Conservation (phyloP, 257 asterid species). For the Oldenlandia corymbosa region DNA sequence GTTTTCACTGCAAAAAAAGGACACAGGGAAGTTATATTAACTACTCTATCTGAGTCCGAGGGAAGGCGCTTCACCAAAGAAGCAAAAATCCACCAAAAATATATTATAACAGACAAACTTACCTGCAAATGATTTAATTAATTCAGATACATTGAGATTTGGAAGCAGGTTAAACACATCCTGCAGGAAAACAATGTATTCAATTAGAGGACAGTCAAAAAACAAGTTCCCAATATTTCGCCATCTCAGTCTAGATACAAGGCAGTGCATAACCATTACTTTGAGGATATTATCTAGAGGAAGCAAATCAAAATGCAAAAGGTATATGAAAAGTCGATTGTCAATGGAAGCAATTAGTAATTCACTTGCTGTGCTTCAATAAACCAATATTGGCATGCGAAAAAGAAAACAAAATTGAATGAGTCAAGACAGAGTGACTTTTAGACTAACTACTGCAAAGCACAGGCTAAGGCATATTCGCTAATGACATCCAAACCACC, state of each 20-base stretch:
- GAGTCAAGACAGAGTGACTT: background rate
- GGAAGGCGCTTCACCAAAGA: background rate
- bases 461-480: background rate
- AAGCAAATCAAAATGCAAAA: background rate
- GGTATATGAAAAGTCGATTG: background rate
- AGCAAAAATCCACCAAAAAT: constrained; percentile 1
- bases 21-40: background rate
- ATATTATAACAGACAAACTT: constrained; percentile 3
- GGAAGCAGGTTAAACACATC: constrained; percentile 89
- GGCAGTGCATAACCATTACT: background rate
- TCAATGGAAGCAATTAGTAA: background rate
- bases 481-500: background rate
- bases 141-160: constrained; percentile 74
- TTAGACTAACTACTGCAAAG: background rate
- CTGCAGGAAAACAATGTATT: constrained; percentile 29
- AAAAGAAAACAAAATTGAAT: background rate
- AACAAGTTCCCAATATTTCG: background rate
- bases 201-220: constrained; percentile 1
- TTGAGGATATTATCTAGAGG: background rate
- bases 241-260: background rate
- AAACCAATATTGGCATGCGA: background rate
- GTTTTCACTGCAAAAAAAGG: constrained; percentile 64
- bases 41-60: background rate
- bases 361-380: background rate
- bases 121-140: constrained; percentile 87